Evolutionary conservation across 805 yeast species (phyloP), one percentile per base, ranked within the genome.

Genomic region (Wickerhamomyces tratensis): DNA sequence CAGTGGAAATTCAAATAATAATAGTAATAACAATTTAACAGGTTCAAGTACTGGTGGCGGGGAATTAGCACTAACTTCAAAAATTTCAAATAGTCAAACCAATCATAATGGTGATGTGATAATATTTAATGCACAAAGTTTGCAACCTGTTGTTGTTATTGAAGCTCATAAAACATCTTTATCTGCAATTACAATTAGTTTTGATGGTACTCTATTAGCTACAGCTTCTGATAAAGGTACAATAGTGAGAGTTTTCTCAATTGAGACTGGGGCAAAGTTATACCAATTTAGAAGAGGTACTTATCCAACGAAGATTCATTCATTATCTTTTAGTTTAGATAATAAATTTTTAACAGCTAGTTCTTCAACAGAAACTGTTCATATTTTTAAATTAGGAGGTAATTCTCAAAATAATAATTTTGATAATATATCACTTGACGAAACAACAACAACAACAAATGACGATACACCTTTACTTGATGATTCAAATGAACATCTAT

Each of bases 291-390:
- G 94, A 54, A 69, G 94, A 57, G 94, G 94, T 1, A 79, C 91
- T 2, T 89, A 89, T 57, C 85, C 86, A 4, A 85, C 97, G 2
- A 74, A 69, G 47, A 85, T 93, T 14, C 78, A 77, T 52, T 82
- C 94, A 10, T 67, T 93, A 49, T 71, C 77, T 34, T 93, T 93
- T 62, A 82, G 86, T 47, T 65, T 69, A 26, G 83, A 84, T 48
- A 80, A 84, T 46, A 69, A 71, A 13, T 75, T 82, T 47, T 66
- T 93, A 30, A 76, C 86, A n/a, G 96, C 91, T 26, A 77, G 91
- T 10, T 82, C 94, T 27, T 78, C 94, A 3, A 86, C 94, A 20
- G 94, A 86, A 37, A 93, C 99, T 0, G 89, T 93, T 25, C 99
- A 93, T 61, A 78, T 93, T 35, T 93, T 91, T 69, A 73, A 88